Conservation (phyloP, 2,329 filamentous ascomycete genomes). For the Fusarium tuaranense region DNA sequence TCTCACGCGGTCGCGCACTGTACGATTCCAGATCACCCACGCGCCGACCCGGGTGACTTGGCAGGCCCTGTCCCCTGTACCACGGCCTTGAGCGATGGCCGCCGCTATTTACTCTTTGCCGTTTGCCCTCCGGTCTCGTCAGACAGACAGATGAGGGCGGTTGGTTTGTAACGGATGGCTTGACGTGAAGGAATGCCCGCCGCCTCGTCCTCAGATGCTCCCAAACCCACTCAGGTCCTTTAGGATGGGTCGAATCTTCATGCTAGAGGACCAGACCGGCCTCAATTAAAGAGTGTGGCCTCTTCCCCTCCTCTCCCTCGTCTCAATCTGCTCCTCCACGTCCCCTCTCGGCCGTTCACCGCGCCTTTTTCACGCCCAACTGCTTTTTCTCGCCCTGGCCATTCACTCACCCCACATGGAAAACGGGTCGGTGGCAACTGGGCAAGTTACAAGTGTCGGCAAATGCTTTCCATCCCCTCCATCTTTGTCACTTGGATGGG, state of each 20-base stretch:
- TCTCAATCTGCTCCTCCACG: constrained; percentile 12
- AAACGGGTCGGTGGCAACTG: constrained; percentile 35
- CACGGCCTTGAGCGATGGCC: constrained; percentile 23
- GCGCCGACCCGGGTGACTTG: constrained; percentile 40
- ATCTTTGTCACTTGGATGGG: constrained; percentile 13
- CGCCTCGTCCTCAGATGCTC: neutral
- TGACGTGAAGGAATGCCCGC: constrained; percentile 4
- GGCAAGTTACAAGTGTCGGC: constrained; percentile 12
- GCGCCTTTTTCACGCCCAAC: constrained; percentile 31
- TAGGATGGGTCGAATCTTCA: neutral
- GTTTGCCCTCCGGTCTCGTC: neutral
- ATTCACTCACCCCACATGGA: constrained; percentile 38
- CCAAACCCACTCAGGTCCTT: neutral
- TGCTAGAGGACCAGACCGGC: constrained; percentile 1
- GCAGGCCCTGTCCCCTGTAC: constrained; percentile 41
- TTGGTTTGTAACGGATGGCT: constrained; percentile 4
- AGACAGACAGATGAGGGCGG: neutral
- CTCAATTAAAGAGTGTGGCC: constrained; percentile 8
- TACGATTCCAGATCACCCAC: constrained; percentile 42
- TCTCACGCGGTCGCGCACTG: constrained; percentile 32
- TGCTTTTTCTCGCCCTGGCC: constrained; percentile 29
- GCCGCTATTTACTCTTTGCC: constrained; percentile 10
- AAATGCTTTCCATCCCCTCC: constrained; percentile 19
- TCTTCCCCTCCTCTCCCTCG: constrained; percentile 22
- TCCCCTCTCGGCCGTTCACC: constrained; percentile 25